Conservation (phyloP, 257 asterid genomes). For the Anisodus tanguticus region DNA sequence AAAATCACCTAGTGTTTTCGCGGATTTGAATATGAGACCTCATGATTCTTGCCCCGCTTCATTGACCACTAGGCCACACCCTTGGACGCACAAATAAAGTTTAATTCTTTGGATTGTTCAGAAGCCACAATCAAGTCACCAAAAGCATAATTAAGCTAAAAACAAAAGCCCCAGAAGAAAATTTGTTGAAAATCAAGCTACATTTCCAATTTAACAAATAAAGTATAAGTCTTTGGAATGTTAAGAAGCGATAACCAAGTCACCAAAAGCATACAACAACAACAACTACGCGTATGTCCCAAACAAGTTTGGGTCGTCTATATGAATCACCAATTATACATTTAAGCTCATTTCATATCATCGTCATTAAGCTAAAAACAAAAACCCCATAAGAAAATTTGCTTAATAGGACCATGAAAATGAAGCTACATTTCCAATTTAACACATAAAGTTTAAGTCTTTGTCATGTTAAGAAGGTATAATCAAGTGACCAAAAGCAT, state of each 20-base stretch:
- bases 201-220: not conserved
- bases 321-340: no score
- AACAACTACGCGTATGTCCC: no score
- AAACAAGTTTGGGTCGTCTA: no score
- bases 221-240: not conserved
- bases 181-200: not conserved
- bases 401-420: no score
- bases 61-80: not conserved
- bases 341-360: no score
- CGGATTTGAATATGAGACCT: not conserved
- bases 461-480: no score
- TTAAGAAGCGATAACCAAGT: not conserved
- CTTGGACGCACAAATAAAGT: not conserved
- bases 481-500: no score
- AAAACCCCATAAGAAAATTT: not conserved
- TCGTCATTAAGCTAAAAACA: not conserved
- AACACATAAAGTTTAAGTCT: no score
- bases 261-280: not conserved
- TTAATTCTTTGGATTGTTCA: not conserved
- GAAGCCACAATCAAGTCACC: not conserved
- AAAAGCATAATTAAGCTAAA: not conserved
- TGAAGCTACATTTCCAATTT: no score
- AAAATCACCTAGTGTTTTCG: conserved; percentile 7
- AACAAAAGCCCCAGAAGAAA: not conserved
- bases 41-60: not conserved